These are phyloP conservation scores for Exophiala mesophila DNA, from an alignment of 2,329 filamentous ascomycete species.

Conservation along the genomic window DNA sequence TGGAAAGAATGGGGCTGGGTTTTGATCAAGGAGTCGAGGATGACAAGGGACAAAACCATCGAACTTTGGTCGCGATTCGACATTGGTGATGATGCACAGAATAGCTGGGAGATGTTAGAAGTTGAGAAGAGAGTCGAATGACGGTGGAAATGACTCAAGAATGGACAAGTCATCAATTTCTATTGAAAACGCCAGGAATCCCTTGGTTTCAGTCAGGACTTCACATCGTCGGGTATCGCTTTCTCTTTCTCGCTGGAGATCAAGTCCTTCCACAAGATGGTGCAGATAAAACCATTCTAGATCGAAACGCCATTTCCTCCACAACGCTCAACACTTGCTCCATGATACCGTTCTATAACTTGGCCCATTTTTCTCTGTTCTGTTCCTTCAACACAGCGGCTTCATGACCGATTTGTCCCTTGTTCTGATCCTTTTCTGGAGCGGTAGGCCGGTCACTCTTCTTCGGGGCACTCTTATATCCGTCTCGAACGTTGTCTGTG, in stretches of 20 bases:
- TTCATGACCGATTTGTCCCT: constrained; percentile 13
- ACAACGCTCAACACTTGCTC: constrained; percentile 8
- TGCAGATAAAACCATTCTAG: too few relatives aligned
- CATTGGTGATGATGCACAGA: constrained; percentile 21
- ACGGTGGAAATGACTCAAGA: too few relatives aligned
- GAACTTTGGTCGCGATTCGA: constrained; percentile 19
- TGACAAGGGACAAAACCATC: constrained; percentile 20
- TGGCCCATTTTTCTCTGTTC: constrained; percentile 5
- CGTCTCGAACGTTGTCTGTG: constrained; percentile 53
- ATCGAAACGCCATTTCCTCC: not conserved
- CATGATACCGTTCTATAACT: not conserved
- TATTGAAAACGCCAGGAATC: too few relatives aligned
- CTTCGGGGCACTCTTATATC: constrained; percentile 54
- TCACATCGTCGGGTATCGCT: too few relatives aligned
- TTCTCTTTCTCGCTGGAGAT: too few relatives aligned
- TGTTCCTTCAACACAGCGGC: constrained; percentile 11
- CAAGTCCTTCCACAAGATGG: too few relatives aligned
- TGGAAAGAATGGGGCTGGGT: constrained; percentile 59
- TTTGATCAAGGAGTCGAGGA: constrained; percentile 22
- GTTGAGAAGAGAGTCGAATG: too few relatives aligned
- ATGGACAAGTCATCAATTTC: too few relatives aligned
- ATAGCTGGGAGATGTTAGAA: too few relatives aligned
- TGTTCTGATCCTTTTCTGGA: constrained; percentile 8
- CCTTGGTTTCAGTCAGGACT: too few relatives aligned
- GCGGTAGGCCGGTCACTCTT: constrained; percentile 41